Evolutionary conservation across 345 rosid genomes (phyloP).

Genomic region (Noccaea caerulescens): DNA sequence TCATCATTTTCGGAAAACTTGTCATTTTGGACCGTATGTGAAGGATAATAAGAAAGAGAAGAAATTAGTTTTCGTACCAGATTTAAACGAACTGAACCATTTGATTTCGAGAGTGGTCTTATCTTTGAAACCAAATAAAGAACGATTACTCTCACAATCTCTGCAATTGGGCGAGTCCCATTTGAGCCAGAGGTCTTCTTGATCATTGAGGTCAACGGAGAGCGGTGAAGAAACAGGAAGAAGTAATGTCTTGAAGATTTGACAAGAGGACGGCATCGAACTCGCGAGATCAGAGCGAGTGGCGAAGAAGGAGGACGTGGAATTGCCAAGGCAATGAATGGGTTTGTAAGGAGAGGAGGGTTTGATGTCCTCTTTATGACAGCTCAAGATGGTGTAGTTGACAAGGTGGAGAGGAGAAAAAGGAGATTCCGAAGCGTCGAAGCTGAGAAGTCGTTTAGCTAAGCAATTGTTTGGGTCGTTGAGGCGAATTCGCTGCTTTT

Average conservation of each 20-base stretch:
- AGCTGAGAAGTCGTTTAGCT: slow-evolving; percentile 53
- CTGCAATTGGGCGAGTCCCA: slow-evolving; percentile 65
- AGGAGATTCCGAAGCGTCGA: slow-evolving; percentile 64
- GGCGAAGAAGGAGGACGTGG: slow-evolving; percentile 59
- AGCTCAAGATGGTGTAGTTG: slow-evolving; percentile 62
- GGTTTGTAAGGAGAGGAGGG: neutral
- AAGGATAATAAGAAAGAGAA: neutral
- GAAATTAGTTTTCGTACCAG: slow-evolving; percentile 43
- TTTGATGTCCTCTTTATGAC: slow-evolving; percentile 44
- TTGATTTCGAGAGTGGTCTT: slow-evolving; percentile 44
- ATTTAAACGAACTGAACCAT: slow-evolving; percentile 45
- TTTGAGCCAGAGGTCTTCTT: slow-evolving; percentile 48
- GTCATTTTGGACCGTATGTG: no score
- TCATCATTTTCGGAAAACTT: no score
- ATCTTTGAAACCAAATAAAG: slow-evolving; percentile 55
- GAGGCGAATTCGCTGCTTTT: slow-evolving; percentile 51
- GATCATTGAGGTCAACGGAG: slow-evolving; percentile 38
- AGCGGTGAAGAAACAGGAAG: slow-evolving; percentile 50
- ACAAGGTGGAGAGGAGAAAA: slow-evolving; percentile 44
- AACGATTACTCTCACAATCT: slow-evolving; percentile 61
- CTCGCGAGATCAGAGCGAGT: slow-evolving; percentile 31
- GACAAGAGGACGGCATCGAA: slow-evolving; percentile 48
- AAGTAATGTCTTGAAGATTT: slow-evolving; percentile 24
- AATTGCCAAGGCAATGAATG: slow-evolving; percentile 66
- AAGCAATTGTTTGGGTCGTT: slow-evolving; percentile 67